Conservation (phyloP, 192 early-diverging fungal species). For the Powellomyces hirtus region DNA sequence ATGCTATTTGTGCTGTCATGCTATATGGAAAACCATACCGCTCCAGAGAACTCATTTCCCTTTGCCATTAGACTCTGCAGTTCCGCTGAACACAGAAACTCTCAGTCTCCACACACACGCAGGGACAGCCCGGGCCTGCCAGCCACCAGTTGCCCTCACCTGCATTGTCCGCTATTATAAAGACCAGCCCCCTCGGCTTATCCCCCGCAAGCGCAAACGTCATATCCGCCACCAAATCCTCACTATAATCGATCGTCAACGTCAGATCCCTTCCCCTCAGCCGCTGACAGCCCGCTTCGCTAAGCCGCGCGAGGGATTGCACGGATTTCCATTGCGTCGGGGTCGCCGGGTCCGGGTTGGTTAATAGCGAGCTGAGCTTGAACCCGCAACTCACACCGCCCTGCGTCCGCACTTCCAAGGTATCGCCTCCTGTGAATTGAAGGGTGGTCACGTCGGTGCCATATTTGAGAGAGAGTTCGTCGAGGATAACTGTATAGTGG, state of each 20-base stretch:
- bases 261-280: conserved; percentile 14
- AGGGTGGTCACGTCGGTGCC: not conserved
- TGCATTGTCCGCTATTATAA: conserved; percentile 7
- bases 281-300: conserved; percentile 11
- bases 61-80: not conserved
- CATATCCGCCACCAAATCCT: conserved; percentile 1
- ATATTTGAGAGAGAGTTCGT: not conserved
- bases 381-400: not conserved
- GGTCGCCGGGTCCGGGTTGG: conserved; percentile 2
- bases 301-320: conserved; percentile 16
- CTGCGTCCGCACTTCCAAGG: not conserved
- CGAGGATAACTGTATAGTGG: not conserved
- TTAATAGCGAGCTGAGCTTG: conserved; percentile 12
- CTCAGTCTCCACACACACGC: no score
- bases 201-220: not conserved
- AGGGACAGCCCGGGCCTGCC: no score
- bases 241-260: conserved; percentile 23
- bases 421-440: not conserved
- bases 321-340: conserved; percentile 26
- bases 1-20: no score
- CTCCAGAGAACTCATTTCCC: not conserved
- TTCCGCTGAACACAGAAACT: not conserved
- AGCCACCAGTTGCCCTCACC: not conserved
- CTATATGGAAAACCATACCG: no score
- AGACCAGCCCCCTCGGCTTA: conserved; percentile 6